Conservation (phyloP, 1,284 basidiomycete species). For the Rugosomyces carneus region DNA sequence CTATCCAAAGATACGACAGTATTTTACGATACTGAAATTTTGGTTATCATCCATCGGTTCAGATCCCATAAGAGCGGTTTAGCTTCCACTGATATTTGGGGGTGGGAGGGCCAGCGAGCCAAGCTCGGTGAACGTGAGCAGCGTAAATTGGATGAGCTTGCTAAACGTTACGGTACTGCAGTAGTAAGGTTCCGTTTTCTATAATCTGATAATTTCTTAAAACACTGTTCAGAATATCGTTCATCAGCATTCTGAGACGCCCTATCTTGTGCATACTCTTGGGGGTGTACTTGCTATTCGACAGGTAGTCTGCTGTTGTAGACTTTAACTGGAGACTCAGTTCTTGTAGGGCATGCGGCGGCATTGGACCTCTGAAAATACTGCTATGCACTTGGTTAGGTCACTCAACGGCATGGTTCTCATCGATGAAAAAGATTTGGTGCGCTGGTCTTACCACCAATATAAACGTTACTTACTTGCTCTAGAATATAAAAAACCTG, state of each 20-base stretch:
- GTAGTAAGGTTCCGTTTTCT: conserved; percentile 35
- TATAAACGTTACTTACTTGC: not conserved
- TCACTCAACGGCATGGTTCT: conserved; percentile 42
- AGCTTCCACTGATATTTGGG: conserved; percentile 64
- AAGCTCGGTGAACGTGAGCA: conserved; percentile 51
- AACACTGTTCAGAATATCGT: conserved; percentile 36
- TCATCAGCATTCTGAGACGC: conserved; percentile 56
- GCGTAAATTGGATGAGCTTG: conserved; percentile 61
- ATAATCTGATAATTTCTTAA: not conserved
- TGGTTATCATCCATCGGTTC: conserved; percentile 60
- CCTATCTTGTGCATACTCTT: conserved; percentile 52
- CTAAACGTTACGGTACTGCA: conserved; percentile 60
- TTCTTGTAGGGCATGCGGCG: conserved; percentile 51
- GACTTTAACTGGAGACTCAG: conserved; percentile 3
- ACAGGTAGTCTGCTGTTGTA: conserved; percentile 30
- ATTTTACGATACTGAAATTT: conserved; percentile 67
- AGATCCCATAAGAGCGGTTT: conserved; percentile 62
- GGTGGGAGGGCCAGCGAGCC: conserved; percentile 58
- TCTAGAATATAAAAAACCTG: conserved; percentile 56
- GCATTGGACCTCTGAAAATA: conserved; percentile 74
- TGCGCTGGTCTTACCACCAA: conserved; percentile 27
- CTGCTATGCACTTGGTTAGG: conserved; percentile 70
- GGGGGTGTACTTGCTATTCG: conserved; percentile 63
- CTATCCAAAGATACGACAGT: conserved; percentile 40
- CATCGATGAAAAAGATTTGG: conserved; percentile 71